Conservation (phyloP, 2,329 filamentous ascomycete species). For the Sarocladiaceae sp. region DNA sequence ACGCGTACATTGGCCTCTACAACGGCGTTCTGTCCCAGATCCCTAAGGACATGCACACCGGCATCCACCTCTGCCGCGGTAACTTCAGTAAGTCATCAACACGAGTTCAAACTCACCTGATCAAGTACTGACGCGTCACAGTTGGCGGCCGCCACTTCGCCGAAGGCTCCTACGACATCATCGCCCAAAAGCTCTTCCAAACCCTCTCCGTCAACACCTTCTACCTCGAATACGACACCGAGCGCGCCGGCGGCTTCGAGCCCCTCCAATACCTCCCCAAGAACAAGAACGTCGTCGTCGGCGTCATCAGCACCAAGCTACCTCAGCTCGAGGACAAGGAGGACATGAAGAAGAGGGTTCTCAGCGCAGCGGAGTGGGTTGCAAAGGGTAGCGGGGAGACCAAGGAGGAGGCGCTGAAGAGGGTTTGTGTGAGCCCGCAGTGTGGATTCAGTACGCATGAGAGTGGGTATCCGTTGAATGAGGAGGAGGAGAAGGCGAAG, state of each 20-base stretch:
- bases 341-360: constrained; percentile 55
- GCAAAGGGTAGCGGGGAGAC: constrained; percentile 63
- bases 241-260: constrained; percentile 61
- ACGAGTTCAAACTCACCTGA: neutral
- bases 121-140: neutral
- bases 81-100: constrained; percentile 46
- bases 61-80: constrained; percentile 69
- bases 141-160: constrained; percentile 61
- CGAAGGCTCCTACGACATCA: constrained; percentile 63
- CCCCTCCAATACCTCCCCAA: constrained; percentile 57
- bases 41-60: constrained; percentile 68
- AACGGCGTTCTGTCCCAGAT: constrained; percentile 64
- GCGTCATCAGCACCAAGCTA: constrained; percentile 61
- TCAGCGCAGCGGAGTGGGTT: constrained; percentile 62
- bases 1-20: constrained; percentile 73
- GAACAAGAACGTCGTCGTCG: constrained; percentile 60
- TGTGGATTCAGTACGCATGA: constrained; percentile 73
- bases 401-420: constrained; percentile 63
- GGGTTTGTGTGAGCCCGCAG: constrained; percentile 65
- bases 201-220: constrained; percentile 62
- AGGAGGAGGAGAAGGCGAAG: constrained; percentile 71
- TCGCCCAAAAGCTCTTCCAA: constrained; percentile 62
- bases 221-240: constrained; percentile 67
- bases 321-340: constrained; percentile 59
- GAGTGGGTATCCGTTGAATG: constrained; percentile 64